Evolutionary conservation across 148 eudicot genomes (phyloP), one percentile per base, ranked within the genome.

Genomic region (Selenicereus undatus): DNA sequence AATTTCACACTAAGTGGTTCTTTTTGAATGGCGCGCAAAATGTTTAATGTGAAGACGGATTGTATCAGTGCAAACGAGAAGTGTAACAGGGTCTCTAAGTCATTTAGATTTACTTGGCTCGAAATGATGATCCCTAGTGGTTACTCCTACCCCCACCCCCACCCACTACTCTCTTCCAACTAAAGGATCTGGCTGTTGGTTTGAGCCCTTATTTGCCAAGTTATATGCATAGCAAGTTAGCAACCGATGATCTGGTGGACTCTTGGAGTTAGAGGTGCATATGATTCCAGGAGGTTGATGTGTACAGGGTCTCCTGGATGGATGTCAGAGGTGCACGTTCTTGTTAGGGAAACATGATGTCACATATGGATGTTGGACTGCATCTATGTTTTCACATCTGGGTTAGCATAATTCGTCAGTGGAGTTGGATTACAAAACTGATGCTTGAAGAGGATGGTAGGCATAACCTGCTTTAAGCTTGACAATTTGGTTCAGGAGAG

Each of bases 41-140:
- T 62, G 68, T n/a, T 62, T 71, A 27, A 78, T 78, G 64, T 69
- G 64, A 50, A 78, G 65, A 43, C 81, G 30, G 58, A 74, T 48
- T 10, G 30, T 9, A 3, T 45, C 51, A 2, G 74, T 66, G 80
- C 39, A 26, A n/a, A 43, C 16, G 2, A 16, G 48, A 42, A 73
- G 52, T 73, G 2, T 6, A 56, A 39, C 43, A 7, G 43, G 43
- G 43, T 39, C 43, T 39, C 8, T 39, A 39, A 39, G 43, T 39
- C 3, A 39, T 39, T 39, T 39, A 39, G 43, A 39, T 39, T 39
- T 39, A 39, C 5, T 39, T 39, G 2, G 43, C 43, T 39, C 8
- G 43, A 39, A 39, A 39, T 39, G 43, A 4, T 39, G 43, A 39
- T 39, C 3, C 43, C 43, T 39, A 39, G 43, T 39, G 43, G 7